Conservation (phyloP, 2,329 filamentous ascomycete genomes). For the Orbilia blumenaviensis region DNA sequence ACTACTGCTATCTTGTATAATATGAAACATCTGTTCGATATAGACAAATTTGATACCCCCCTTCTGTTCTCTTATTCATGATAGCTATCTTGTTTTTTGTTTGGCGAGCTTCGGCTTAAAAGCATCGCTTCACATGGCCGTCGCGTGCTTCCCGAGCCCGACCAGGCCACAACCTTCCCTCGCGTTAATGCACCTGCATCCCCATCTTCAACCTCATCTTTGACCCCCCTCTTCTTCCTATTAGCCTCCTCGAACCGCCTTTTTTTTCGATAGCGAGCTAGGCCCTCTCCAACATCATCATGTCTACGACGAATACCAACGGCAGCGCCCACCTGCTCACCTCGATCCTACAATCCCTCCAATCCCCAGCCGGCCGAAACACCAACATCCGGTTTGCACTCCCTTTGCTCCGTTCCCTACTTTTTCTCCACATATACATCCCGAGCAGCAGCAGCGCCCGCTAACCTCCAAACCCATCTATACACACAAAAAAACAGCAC, state of each 20-base stretch:
- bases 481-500: conserved; percentile 36
- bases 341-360: conserved; percentile 41
- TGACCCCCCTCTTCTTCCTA: not conserved
- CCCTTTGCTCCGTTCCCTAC: not conserved
- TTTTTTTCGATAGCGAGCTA: too few relatives aligned
- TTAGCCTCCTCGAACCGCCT: not conserved
- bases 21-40: conserved; percentile 36
- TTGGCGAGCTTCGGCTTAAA: conserved; percentile 35
- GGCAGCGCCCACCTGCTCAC: conserved; percentile 49
- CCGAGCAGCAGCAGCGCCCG: too few relatives aligned
- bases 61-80: not conserved
- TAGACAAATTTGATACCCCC: conserved; percentile 37
- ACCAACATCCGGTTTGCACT: conserved; percentile 45
- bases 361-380: conserved; percentile 43
- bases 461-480: conserved; percentile 12
- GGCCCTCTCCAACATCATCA: too few relatives aligned
- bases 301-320: conserved; percentile 46
- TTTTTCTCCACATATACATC: too few relatives aligned
- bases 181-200: conserved; percentile 18
- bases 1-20: conserved; percentile 28
- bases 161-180: conserved; percentile 19
- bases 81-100: not conserved
- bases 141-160: conserved; percentile 43
- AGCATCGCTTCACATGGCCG: conserved; percentile 37
- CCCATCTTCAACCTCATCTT: conserved; percentile 12